These are phyloP conservation scores for Pulchroboletus neoregius DNA, from an alignment of 1,284 basidiomycete genomes.

Conservation along the genomic window DNA sequence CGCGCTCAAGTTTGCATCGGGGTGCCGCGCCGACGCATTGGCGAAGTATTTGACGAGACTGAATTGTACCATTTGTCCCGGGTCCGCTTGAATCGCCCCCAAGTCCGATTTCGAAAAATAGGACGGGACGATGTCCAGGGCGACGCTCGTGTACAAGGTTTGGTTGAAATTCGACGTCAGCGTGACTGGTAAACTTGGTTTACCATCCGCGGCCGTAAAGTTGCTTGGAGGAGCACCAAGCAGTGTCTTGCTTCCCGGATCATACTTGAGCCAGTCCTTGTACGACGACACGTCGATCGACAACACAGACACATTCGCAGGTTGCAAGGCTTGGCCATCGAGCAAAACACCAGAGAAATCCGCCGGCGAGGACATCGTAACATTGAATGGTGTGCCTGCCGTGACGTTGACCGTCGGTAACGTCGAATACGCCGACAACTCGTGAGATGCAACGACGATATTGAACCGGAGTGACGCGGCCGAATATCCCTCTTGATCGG, in stretches of 20 bases:
- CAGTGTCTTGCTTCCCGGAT: conserved; percentile 50
- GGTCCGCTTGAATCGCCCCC: conserved; percentile 48
- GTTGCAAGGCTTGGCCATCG: conserved; percentile 54
- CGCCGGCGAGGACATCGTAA: conserved; percentile 54
- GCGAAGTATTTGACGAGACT: conserved; percentile 51
- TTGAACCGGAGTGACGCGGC: conserved; percentile 50
- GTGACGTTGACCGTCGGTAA: conserved; percentile 68
- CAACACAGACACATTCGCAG: conserved; percentile 49
- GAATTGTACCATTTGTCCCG: conserved; percentile 47
- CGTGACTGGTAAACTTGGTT: conserved; percentile 54
- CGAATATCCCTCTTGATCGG: conserved; percentile 64
- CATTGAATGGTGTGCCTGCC: conserved; percentile 48
- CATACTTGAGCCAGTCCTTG: conserved; percentile 62
- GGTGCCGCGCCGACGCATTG: conserved; percentile 35
- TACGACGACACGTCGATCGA: conserved; percentile 55
- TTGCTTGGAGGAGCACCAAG: conserved; percentile 57
- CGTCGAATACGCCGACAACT: conserved; percentile 47
- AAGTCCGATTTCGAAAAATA: conserved; percentile 61
- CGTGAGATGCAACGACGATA: conserved; percentile 59
- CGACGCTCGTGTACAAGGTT: conserved; percentile 56
- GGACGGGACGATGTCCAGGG: conserved; percentile 62
- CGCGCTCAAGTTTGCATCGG: conserved; percentile 48
- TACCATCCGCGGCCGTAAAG: conserved; percentile 26
- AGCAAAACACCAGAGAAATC: conserved; percentile 60
- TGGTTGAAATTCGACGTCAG: conserved; percentile 65